Evolutionary conservation across 2,329 filamentous ascomycete species (phyloP), one percentile per base, ranked within the genome.

Genomic region (Hypoxylon sp.): DNA sequence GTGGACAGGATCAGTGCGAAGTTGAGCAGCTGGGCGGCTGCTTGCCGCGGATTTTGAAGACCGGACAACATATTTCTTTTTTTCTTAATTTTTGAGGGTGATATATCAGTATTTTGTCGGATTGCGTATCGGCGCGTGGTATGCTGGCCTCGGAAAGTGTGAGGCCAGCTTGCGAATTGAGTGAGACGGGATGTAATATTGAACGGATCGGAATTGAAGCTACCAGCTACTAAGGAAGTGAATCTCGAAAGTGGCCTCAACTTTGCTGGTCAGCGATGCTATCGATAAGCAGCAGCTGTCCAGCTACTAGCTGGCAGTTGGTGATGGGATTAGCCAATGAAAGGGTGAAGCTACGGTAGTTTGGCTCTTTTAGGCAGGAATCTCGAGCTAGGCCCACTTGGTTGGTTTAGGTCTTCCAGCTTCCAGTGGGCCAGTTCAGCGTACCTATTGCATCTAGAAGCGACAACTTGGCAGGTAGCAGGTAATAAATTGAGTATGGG

Each of bases 1-100:
- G 90, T 94, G 7, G 88, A 91, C 40, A 96, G 83, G 56, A 96
- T 90, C 58, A 97, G 84, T 48, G 87, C 91, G 71, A 97, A 96
- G 75, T 95, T 96, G 68, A 96, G 84, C 62, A 93, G 73, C 78
- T 96, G 91, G 37, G 84, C 80, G 64, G 91, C 86, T 45, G 89
- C 81, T 71, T 95, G 90, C 72, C 91, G 88, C 60, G 90, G 88
- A 72, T 90, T 91, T 52, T 78, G 75, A 59, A 95, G 78, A 59
- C 79, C 75, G 32, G 86, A 83, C 59, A 93, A 67, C 89, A 92
- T 92, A 6, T 75, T 65, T 53, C 29, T 19, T 9, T 27, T 16
- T 12, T 16, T 21, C n/a, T n/a, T n/a, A n/a, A n/a, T n/a, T n/a
- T n/a, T n/a, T n/a, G n/a, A n/a, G n/a, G n/a, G n/a, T n/a, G n/a